These are phyloP conservation scores for Trypanosoma avium DNA, from an alignment of 208 protist species.

Conservation along the genomic window DNA sequence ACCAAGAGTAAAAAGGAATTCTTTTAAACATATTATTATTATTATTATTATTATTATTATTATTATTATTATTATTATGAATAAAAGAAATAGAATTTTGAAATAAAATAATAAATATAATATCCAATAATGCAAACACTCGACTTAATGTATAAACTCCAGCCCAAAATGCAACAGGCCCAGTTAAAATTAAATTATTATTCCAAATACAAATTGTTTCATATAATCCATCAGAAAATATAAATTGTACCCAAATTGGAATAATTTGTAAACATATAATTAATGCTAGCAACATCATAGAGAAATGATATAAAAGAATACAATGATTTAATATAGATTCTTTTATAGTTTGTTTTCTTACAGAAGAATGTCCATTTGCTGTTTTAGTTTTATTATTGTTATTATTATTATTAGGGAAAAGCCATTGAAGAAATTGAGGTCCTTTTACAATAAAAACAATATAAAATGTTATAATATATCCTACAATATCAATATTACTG, in stretches of 20 bases:
- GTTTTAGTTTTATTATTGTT: not conserved
- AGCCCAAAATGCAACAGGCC: slow-evolving; percentile 52
- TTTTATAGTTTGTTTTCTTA: not conserved
- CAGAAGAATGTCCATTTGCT: not conserved
- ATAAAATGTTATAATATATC: not conserved
- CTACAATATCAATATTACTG: not conserved
- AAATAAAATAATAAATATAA: slow-evolving; percentile 52
- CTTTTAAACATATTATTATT: too few relatives aligned
- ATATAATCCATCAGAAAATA: slow-evolving; percentile 25
- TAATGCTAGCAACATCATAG: not conserved
- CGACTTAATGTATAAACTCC: slow-evolving; percentile 58
- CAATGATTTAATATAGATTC: not conserved
- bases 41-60: not conserved
- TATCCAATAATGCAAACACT: slow-evolving; percentile 72
- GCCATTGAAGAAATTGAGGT: not conserved
- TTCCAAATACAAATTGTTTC: slow-evolving; percentile 44
- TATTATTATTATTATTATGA: not conserved
- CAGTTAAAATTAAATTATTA: slow-evolving; percentile 32
- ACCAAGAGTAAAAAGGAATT: too few relatives aligned
- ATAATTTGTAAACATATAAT: slow-evolving; percentile 8
- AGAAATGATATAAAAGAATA: not conserved
- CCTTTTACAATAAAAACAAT: not conserved
- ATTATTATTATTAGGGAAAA: not conserved
- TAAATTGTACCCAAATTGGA: slow-evolving; percentile 28
- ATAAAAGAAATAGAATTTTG: slow-evolving; percentile 27